phyloP scores from a whole-genome alignment of 345 rosid species.

The Laguncularia racemosa region DNA sequence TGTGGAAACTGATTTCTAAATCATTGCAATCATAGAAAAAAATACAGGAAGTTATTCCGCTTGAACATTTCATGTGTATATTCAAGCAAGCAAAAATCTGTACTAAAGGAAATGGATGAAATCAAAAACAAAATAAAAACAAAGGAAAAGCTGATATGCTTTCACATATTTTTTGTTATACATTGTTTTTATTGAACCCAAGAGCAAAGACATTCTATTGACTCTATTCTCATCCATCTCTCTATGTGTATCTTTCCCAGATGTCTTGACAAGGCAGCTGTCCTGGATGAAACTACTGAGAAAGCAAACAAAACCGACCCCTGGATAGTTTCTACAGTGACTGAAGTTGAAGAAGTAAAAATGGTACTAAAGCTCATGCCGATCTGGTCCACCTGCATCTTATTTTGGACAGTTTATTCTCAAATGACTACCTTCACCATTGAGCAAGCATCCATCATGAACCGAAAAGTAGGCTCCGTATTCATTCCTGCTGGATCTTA shows the following conservation, averaged over 20 bases:
- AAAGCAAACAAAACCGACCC: constrained; percentile 29
- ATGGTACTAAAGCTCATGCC: constrained; percentile 68
- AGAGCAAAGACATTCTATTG: not conserved
- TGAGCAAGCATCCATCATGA: constrained; percentile 77
- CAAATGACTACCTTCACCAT: constrained; percentile 91
- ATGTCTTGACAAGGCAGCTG: constrained; percentile 82
- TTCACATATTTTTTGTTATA: too few species aligned
- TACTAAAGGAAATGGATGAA: too few species aligned
- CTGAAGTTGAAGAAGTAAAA: constrained; percentile 84
- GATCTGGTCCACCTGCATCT: constrained; percentile 82
- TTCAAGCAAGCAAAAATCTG: too few species aligned
- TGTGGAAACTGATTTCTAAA: too few species aligned
- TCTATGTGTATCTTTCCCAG: constrained; percentile 16
- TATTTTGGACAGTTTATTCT: constrained; percentile 90
- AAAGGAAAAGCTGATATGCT: too few species aligned
- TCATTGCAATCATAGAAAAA: too few species aligned
- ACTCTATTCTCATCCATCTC: not conserved
- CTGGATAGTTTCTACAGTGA: constrained; percentile 63
- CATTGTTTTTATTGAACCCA: too few species aligned
- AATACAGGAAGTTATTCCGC: too few species aligned
- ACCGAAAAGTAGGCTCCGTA: constrained; percentile 47
- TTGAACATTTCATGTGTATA: too few species aligned
- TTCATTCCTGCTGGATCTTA: constrained; percentile 57
- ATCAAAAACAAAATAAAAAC: too few species aligned
- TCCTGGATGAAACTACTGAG: constrained; percentile 20